These are phyloP conservation scores for Calocybe indica DNA, from an alignment of 768 basidiomycete genomes.

Conservation along the genomic window DNA sequence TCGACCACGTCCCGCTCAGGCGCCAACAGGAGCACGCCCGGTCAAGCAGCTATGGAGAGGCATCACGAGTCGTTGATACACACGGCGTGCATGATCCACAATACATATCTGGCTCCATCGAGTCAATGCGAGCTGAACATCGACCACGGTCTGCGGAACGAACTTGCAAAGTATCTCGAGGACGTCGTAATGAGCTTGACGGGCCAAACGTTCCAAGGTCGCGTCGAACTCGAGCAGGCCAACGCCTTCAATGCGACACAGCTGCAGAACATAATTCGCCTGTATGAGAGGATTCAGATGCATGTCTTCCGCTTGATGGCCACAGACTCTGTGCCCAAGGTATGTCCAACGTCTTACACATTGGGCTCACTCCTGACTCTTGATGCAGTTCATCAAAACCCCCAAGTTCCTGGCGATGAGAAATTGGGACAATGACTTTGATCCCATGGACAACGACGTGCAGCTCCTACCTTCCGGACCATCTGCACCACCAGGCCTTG, in stretches of 20 bases:
- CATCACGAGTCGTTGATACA: conserved; percentile 95
- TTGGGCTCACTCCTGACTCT: conserved; percentile 8
- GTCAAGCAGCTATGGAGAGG: conserved; percentile 89
- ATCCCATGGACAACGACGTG: conserved; percentile 58
- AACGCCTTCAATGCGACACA: conserved; percentile 90
- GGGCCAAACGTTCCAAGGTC: conserved; percentile 74
- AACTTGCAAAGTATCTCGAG: conserved; percentile 88
- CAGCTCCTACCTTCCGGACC: conserved; percentile 48
- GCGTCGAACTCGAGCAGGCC: conserved; percentile 77
- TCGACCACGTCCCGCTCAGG: conserved; percentile 29
- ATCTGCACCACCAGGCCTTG: conserved; percentile 65
- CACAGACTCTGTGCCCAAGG: conserved; percentile 98
- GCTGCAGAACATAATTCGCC: conserved; percentile 83
- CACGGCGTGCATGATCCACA: conserved; percentile 90
- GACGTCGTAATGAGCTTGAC: conserved; percentile 78
- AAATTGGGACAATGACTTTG: conserved; percentile 74
- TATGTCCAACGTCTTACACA: conserved; percentile 21
- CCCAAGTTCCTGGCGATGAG: conserved; percentile 74
- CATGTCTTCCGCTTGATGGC: conserved; percentile 98
- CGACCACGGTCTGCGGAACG: conserved; percentile 92
- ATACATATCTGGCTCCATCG: conserved; percentile 92
- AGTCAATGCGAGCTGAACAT: conserved; percentile 97
- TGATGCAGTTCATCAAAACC: conserved; percentile 77
- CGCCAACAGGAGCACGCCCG: conserved; percentile 48
- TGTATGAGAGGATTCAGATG: conserved; percentile 95